Evolutionary conservation across 2,329 filamentous ascomycete genomes (phyloP).

Genomic region (Fonsecaea erecta): DNA sequence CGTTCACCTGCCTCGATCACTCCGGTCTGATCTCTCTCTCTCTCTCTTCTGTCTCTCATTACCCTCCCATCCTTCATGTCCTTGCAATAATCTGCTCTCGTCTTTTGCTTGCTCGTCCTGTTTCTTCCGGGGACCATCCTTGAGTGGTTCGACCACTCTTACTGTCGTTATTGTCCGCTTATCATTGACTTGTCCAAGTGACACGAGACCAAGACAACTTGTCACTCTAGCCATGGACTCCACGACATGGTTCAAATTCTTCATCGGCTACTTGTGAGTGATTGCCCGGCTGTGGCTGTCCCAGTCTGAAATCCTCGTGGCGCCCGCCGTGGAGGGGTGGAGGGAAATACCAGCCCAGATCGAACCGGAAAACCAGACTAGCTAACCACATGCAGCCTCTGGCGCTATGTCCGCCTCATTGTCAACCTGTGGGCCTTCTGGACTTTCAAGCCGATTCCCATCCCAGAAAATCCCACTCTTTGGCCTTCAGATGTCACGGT

Average conservation of each 20-base stretch:
- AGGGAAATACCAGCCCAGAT: not conserved
- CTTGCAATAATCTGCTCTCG: constrained; percentile 30
- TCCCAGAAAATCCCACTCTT: constrained; percentile 78
- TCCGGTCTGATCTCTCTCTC: constrained; percentile 26
- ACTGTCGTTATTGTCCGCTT: constrained; percentile 37
- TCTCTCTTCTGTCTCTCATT: constrained; percentile 30
- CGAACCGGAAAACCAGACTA: not conserved
- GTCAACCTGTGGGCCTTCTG: constrained; percentile 86
- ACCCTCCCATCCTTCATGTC: constrained; percentile 30
- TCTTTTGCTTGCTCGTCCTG: constrained; percentile 26
- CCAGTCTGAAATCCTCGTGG: not conserved
- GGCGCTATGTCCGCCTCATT: constrained; percentile 83
- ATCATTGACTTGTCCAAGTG: constrained; percentile 17
- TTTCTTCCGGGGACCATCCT: constrained; percentile 17
- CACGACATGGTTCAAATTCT: constrained; percentile 37
- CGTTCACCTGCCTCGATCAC: constrained; percentile 31
- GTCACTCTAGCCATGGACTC: constrained; percentile 24
- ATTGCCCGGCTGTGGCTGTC: not conserved
- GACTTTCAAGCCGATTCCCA: constrained; percentile 82
- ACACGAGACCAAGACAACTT: constrained; percentile 18
- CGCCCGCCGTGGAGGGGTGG: not conserved
- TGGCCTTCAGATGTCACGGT: constrained; percentile 86
- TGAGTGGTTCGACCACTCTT: constrained; percentile 36
- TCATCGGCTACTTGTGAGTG: constrained; percentile 50
- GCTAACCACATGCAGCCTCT: constrained; percentile 63